A percentile compares a stretch with the other conserved stretches of the same genome.
Evolutionary conservation across 202 grass and related monocot genomes (phyloP).

Genomic region (Bolboschoenoplectus hybrid): DNA sequence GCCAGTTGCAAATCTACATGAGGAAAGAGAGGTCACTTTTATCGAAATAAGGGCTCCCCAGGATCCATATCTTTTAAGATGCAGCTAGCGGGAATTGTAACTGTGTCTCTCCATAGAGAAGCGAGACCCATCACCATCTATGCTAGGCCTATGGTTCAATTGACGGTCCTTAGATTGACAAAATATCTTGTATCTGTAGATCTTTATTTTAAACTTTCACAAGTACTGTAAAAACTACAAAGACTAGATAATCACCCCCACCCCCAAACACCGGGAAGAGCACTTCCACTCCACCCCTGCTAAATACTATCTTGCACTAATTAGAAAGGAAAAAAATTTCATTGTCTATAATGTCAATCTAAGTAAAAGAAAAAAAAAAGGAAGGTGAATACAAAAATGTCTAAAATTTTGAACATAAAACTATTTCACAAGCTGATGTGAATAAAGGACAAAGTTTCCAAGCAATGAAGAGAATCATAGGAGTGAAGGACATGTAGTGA

Average conservation of each 20-base stretch:
- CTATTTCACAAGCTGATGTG: background rate
- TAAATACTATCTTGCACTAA: background rate
- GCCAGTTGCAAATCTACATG: background rate
- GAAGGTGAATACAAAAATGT: background rate
- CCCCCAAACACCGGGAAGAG: background rate
- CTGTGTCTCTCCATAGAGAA: background rate
- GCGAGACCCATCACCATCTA: background rate
- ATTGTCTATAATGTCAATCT: slow-evolving; percentile 7
- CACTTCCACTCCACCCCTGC: background rate
- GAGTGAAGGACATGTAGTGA: background rate
- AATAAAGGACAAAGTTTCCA: background rate
- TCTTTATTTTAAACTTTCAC: background rate
- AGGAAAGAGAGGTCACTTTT: background rate
- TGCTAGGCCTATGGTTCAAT: slow-evolving; percentile 7
- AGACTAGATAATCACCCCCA: background rate
- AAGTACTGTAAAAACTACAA: background rate
- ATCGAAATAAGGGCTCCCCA: background rate
- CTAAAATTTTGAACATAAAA: background rate
- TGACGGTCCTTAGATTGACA: background rate
- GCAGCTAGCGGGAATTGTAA: background rate
- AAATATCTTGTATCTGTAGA: background rate
- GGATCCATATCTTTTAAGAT: background rate
- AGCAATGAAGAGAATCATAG: background rate
- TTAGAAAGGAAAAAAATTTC: background rate
- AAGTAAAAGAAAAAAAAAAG: background rate